A percentile compares a stretch with the other conserved stretches of the same genome.
These are phyloP conservation scores for Mycothermus thermophilus DNA, from an alignment of 495 filamentous ascomycete genomes.

Conservation along the genomic window DNA sequence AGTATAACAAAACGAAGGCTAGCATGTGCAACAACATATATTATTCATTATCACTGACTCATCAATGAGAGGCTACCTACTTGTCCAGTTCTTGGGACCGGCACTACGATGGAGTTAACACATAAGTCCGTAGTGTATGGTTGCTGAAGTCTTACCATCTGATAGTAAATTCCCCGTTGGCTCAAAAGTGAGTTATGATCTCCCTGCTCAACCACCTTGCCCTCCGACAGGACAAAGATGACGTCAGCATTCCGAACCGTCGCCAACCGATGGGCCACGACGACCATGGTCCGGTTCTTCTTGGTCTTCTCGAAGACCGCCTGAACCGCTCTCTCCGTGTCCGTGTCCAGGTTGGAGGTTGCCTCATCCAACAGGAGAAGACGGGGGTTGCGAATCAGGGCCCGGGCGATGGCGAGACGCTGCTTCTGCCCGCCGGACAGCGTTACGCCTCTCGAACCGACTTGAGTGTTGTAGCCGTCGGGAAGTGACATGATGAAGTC, in stretches of 20 bases:
- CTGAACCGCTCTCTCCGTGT: slow-evolving; percentile 61
- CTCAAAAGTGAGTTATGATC: slow-evolving; percentile 35
- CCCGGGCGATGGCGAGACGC: slow-evolving; percentile 59
- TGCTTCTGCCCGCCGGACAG: slow-evolving; percentile 73
- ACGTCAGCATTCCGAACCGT: slow-evolving; percentile 46
- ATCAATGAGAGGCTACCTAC: no score
- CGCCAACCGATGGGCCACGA: slow-evolving; percentile 53
- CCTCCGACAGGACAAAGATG: slow-evolving; percentile 42
- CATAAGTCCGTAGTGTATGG: not conserved
- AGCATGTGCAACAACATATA: no score
- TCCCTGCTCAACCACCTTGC: slow-evolving; percentile 39
- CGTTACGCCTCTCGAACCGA: slow-evolving; percentile 48
- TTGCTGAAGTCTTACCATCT: slow-evolving; percentile 34
- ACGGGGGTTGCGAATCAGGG: slow-evolving; percentile 58
- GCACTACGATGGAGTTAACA: slow-evolving; percentile 26
- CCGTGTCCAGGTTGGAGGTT: slow-evolving; percentile 61
- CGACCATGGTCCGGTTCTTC: slow-evolving; percentile 55
- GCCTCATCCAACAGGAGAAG: slow-evolving; percentile 71
- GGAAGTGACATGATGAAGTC: slow-evolving; percentile 44
- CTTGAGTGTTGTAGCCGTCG: slow-evolving; percentile 46
- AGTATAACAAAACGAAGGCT: no score
- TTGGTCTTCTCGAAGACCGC: slow-evolving; percentile 54
- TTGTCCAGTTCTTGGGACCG: slow-evolving; percentile 36
- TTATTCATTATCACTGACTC: no score
- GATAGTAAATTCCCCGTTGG: slow-evolving; percentile 39